Evolutionary conservation across 768 basidiomycete species (phyloP), one percentile per base, ranked within the genome.

Genomic region (Trametes punicea): DNA sequence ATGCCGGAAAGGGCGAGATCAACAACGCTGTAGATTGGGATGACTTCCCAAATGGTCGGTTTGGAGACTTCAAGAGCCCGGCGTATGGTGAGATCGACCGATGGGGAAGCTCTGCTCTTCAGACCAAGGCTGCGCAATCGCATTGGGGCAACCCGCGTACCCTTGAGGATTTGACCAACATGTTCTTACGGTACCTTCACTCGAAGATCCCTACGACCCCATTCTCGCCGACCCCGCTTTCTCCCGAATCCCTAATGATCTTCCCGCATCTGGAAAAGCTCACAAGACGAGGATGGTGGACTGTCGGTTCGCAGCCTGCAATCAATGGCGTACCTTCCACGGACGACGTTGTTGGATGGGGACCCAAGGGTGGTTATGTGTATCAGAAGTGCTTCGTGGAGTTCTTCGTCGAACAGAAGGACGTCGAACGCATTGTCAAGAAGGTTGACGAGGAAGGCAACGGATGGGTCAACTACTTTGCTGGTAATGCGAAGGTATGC

Each of bases 341-440:
- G 13, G 89, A 98, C 69, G 75, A 80, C 20, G 73, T 88, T 0
- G 83, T 96, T 56, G 97, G 97, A 4, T 99, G 96, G 88, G 97
- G 97, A 2, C 97, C 97, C 11, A 76, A 78, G 51, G 85, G 84
- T 6, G 97, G 97, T 6, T 96, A 94, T 71, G 91, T 99, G 8
- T 99, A 90, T 72, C 97, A 99, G 73, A 99, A 99, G 73, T 83
- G 87, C 13, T 99, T 98, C 66, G 93, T 98, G 8, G 97, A 99
- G 73, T 98, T 98, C 70, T 98, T 98, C 68, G 93, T 80, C 46
- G 83, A 83, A 56, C 64, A 72, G 61, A 69, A 72, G 29, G 81
- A 86, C 49, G 76, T 91, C 15, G 76, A 80, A 27, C 65, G 64
- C 50, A 78, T 94, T n/a, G 81, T 85, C 70, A 68, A 73, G 62